phyloP scores from a whole-genome alignment of 2,329 filamentous ascomycete genomes.

The Aspergillus melleus region DNA sequence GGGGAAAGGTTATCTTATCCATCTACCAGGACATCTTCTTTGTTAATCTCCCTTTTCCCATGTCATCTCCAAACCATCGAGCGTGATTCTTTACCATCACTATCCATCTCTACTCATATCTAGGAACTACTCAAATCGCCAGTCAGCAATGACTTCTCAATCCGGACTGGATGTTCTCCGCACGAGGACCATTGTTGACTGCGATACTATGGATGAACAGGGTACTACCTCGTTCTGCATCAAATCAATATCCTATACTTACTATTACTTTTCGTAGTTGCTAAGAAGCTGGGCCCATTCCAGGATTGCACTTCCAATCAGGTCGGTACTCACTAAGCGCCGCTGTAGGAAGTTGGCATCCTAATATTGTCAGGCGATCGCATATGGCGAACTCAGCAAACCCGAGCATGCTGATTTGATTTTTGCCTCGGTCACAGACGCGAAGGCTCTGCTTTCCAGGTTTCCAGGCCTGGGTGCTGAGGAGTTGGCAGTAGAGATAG shows the following conservation, averaged over 20 bases:
- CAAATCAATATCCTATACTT: neutral
- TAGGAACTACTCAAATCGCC: neutral
- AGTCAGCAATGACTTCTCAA: conserved; percentile 24
- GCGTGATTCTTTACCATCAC: neutral
- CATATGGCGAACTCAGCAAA: conserved; percentile 49
- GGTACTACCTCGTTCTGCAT: conserved; percentile 31
- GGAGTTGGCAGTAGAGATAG: conserved; percentile 58
- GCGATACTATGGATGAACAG: conserved; percentile 53
- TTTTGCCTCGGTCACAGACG: conserved; percentile 20
- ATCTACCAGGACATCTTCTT: neutral
- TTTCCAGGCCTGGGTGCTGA: conserved; percentile 40
- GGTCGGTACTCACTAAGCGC: conserved; percentile 27
- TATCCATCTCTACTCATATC: neutral
- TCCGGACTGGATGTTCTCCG: conserved; percentile 46
- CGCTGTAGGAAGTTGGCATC: neutral
- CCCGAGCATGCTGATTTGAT: conserved; percentile 36
- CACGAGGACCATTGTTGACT: conserved; percentile 49
- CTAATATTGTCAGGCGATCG: conserved; percentile 45
- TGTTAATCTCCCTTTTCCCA: neutral
- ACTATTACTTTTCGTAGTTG: conserved; percentile 36
- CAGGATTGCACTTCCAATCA: conserved; percentile 58
- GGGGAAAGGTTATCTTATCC: neutral
- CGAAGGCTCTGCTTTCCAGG: conserved; percentile 38
- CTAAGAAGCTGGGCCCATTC: conserved; percentile 49
- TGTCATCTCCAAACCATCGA: neutral